These are phyloP conservation scores for Acacia pycnantha DNA, from an alignment of 331 rosid genomes.

Conservation along the genomic window DNA sequence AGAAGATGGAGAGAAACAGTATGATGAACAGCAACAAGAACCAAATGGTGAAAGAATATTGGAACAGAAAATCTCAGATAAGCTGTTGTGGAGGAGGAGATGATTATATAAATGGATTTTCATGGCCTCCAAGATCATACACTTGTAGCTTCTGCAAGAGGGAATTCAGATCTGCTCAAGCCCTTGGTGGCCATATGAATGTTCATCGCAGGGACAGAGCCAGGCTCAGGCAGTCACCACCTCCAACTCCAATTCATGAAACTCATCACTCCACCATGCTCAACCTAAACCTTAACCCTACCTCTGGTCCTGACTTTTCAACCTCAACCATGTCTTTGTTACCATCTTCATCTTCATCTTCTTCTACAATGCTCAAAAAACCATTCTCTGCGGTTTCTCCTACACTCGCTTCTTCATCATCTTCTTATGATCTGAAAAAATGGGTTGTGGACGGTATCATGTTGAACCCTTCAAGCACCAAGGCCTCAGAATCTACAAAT, in stretches of 20 bases:
- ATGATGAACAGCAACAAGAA: conserved; percentile 40
- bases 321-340: conserved; percentile 36
- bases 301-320: conserved; percentile 47
- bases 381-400: conserved; percentile 39
- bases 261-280: conserved; percentile 38
- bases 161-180: conserved; percentile 94
- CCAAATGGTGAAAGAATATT: conserved; percentile 24
- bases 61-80: conserved; percentile 5
- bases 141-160: conserved; percentile 83
- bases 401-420: conserved; percentile 17
- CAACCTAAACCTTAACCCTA: conserved; percentile 45
- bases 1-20: conserved; percentile 44
- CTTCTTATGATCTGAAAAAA: conserved; percentile 32
- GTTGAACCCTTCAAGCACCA: conserved; percentile 33
- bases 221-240: conserved; percentile 66
- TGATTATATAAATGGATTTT: conserved; percentile 52
- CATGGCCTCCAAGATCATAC: conserved; percentile 89
- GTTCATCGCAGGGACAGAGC: conserved; percentile 95
- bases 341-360: conserved; percentile 20
- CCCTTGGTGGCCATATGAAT: conserved; percentile 97
- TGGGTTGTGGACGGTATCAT: conserved; percentile 41
- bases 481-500: conserved; percentile 25
- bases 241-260: conserved; percentile 15
- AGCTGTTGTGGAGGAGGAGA: conserved; percentile 28
- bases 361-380: conserved; percentile 24